phyloP scores from a whole-genome alignment of 2,329 filamentous ascomycete species.

The Ophiosphaerella korrae region DNA sequence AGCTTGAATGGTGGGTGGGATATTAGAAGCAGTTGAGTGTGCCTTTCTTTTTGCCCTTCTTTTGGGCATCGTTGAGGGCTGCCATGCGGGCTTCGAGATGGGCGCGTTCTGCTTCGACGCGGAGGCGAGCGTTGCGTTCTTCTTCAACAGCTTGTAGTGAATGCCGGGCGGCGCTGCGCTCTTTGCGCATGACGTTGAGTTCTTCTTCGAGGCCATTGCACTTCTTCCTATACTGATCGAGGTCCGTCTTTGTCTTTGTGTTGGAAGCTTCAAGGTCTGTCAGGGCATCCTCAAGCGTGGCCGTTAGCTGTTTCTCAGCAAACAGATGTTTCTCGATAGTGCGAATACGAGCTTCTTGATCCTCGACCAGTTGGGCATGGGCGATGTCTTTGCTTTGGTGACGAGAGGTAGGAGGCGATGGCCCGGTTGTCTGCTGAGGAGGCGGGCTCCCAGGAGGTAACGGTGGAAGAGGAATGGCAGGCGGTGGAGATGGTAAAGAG shows the following conservation, averaged over 20 bases:
- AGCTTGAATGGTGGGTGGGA: constrained; percentile 6
- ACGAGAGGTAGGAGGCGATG: constrained; percentile 66
- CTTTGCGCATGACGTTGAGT: constrained; percentile 67
- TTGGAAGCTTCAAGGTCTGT: constrained; percentile 91
- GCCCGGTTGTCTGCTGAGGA: constrained; percentile 56
- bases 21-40: constrained; percentile 94
- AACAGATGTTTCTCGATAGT: constrained; percentile 96
- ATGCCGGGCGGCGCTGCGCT: constrained; percentile 63
- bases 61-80: constrained; percentile 79
- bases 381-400: constrained; percentile 83
- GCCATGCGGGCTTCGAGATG: constrained; percentile 86
- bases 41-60: constrained; percentile 93
- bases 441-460: constrained; percentile 64
- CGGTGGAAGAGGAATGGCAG: constrained; percentile 93
- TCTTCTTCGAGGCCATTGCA: constrained; percentile 75
- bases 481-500: constrained; percentile 89
- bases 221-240: constrained; percentile 89
- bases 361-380: constrained; percentile 82
- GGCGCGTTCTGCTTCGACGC: constrained; percentile 85
- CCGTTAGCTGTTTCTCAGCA: constrained; percentile 94
- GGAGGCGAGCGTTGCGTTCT: constrained; percentile 88
- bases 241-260: constrained; percentile 88
- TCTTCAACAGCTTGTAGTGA: constrained; percentile 91
- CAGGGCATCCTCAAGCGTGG: constrained; percentile 92
- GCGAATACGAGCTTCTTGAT: constrained; percentile 91